phyloP scores from a whole-genome alignment of 2,329 filamentous ascomycete genomes.

The Chaetomium sp. region DNA sequence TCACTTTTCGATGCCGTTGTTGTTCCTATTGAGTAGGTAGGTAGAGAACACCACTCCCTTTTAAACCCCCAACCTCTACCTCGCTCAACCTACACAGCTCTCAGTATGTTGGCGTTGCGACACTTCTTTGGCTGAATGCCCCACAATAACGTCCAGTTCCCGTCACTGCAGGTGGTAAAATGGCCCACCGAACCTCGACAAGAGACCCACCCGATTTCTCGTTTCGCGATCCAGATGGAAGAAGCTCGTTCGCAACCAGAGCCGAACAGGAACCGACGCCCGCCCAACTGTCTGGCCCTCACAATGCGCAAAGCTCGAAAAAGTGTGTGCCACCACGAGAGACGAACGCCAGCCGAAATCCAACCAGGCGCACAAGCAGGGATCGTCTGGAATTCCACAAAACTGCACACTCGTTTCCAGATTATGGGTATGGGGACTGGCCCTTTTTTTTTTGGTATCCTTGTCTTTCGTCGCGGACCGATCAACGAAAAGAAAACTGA shows the following conservation, averaged over 20 bases:
- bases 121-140: slow-evolving; percentile 7
- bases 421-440: slow-evolving; percentile 32
- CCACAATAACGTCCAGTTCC: slow-evolving; percentile 3
- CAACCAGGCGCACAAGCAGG: slow-evolving; percentile 17
- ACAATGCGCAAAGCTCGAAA: slow-evolving; percentile 31
- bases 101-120: slow-evolving; percentile 13
- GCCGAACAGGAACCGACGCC: slow-evolving; percentile 1
- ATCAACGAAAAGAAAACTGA: slow-evolving; percentile 17
- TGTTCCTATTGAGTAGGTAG: background rate
- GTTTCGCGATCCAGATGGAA: slow-evolving; percentile 14
- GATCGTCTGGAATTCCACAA: slow-evolving; percentile 27
- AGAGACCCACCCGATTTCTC: slow-evolving; percentile 24
- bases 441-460: background rate
- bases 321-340: slow-evolving; percentile 13
- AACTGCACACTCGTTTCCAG: slow-evolving; percentile 31
- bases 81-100: slow-evolving; percentile 15
- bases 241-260: slow-evolving; percentile 5
- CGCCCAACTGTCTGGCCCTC: slow-evolving; percentile 10
- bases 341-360: background rate
- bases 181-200: slow-evolving; percentile 9
- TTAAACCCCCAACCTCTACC: background rate
- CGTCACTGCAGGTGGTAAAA: slow-evolving; percentile 1
- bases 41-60: background rate
- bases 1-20: background rate
- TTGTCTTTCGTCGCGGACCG: background rate